Base-by-base conservation (phyloP, 2,329 filamentous ascomycete genomes). In the Botrytis cinerea region DNA sequence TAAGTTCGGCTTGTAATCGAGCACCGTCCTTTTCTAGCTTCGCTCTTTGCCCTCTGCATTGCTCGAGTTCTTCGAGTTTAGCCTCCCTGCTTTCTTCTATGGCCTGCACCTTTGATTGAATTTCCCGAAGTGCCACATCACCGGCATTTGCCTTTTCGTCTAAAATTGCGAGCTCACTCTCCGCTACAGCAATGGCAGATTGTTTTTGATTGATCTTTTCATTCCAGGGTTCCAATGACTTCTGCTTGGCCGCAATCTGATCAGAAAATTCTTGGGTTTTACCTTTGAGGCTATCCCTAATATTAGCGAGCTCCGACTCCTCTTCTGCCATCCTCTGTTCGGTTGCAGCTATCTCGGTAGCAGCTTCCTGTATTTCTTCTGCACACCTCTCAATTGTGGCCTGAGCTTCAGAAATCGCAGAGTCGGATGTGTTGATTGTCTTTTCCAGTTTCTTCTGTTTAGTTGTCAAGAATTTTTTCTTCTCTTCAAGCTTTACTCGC, bases 361-460 rank as follows among this genome's bases (percentile, higher is more conserved):
- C 87, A 74, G 93, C 91, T 4, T 89, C 90, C 80, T 93, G 89
- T 61, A 98, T 92, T 76, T 98, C 94, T 73, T 91, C 87, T 12
- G 87, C 85, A 78, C 93, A 94, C 77, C 95, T 91, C 80, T 93
- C 90, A 18, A 96, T 92, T 14, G 93, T 89, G 75, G 92, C 91
- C 54, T 91, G 88, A 5, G 94, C 92, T 78, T 97, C 94, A 0
- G 88, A 87, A 0, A 90, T 88, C 9, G 92, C 90, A 73, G 91
- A 90, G 76, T 93, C 93, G 74, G 93, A 93, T 63, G 91, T 92
- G 72, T 90, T 87, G 75, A 96, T 93, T 0, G 92, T 89, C 84
- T 97, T 98, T 77, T 98, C 94, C 22, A 97, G 87, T 84, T 99
- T 99, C 85, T 96, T 97, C 79, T 93, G 91, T 84, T 99, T 99